Evolutionary conservation across 1,284 basidiomycete species (phyloP).

Genomic region (Ceratobasidium theobromae): DNA sequence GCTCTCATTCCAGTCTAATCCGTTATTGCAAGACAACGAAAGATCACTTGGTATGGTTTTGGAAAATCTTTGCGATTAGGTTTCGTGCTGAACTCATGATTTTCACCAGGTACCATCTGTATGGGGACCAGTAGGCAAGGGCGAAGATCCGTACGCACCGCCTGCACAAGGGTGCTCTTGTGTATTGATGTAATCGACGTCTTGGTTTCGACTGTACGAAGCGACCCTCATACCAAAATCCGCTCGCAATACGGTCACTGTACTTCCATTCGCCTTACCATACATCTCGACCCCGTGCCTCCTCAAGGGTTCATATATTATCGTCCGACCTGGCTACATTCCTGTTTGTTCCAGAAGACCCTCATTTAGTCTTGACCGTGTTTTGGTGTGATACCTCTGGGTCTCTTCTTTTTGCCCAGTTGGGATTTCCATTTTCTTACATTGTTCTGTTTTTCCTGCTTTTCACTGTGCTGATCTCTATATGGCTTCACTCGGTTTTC

Average conservation of each 20-base stretch:
- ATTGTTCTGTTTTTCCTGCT: neutral
- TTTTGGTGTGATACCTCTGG: slow-evolving; percentile 23
- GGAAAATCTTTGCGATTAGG: slow-evolving; percentile 31
- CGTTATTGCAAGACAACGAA: slow-evolving; percentile 87
- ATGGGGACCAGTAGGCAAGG: slow-evolving; percentile 90
- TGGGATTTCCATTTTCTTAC: neutral
- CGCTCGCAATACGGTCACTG: slow-evolving; percentile 14
- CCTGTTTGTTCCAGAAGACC: slow-evolving; percentile 12
- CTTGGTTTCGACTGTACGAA: slow-evolving; percentile 4
- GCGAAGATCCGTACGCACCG: slow-evolving; percentile 86
- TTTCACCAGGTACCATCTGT: slow-evolving; percentile 86
- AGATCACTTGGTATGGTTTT: slow-evolving; percentile 79
- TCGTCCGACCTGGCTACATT: slow-evolving; percentile 19
- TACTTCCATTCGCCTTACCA: slow-evolving; percentile 21
- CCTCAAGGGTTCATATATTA: slow-evolving; percentile 22
- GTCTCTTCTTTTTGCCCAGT: neutral
- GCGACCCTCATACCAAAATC: slow-evolving; percentile 12
- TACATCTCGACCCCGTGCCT: slow-evolving; percentile 18
- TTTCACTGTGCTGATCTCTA: neutral
- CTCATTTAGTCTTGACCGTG: slow-evolving; percentile 26
- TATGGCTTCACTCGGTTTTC: slow-evolving; percentile 1
- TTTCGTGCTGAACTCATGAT: slow-evolving; percentile 35
- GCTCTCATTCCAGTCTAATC: slow-evolving; percentile 63
- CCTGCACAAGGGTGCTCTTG: slow-evolving; percentile 68
- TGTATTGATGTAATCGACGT: slow-evolving; percentile 49